phyloP scores from a whole-genome alignment of 2,329 filamentous ascomycete species.

The Sclerotinia subarctica region DNA sequence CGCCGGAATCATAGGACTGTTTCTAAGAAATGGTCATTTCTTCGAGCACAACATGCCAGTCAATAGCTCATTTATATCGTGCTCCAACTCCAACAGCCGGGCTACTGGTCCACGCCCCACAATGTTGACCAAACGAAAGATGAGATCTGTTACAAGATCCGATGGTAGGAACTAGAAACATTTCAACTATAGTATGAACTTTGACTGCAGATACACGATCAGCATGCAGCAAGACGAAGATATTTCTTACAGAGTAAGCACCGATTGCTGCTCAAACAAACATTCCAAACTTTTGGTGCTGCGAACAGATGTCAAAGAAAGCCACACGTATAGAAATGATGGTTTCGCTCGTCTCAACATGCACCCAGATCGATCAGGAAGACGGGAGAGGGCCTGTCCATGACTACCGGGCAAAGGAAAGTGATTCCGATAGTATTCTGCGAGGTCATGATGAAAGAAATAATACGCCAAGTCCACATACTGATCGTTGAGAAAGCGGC shows the following conservation, averaged over 20 bases:
- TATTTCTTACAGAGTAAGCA: background rate
- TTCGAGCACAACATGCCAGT: background rate
- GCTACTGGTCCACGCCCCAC: background rate
- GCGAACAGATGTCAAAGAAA: background rate
- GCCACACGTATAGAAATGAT: background rate
- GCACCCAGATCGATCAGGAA: background rate
- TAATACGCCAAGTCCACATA: background rate
- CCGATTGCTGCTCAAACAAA: background rate
- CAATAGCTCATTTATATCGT: background rate
- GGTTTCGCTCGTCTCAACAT: background rate
- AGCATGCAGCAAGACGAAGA: background rate
- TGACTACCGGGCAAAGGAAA: background rate
- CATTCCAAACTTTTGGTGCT: background rate
- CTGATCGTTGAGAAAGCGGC: background rate
- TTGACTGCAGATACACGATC: background rate
- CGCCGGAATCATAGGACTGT: background rate
- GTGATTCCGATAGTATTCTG: background rate
- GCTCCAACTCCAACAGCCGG: background rate
- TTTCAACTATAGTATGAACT: background rate
- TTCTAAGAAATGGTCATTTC: background rate
- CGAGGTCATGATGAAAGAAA: background rate
- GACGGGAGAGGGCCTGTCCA: background rate
- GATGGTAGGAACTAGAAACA: background rate
- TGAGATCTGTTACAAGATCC: background rate
- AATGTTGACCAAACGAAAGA: background rate